Conservation (phyloP, 169 alveolate genomes). For the Cryptosporidium ubiquitum region DNA sequence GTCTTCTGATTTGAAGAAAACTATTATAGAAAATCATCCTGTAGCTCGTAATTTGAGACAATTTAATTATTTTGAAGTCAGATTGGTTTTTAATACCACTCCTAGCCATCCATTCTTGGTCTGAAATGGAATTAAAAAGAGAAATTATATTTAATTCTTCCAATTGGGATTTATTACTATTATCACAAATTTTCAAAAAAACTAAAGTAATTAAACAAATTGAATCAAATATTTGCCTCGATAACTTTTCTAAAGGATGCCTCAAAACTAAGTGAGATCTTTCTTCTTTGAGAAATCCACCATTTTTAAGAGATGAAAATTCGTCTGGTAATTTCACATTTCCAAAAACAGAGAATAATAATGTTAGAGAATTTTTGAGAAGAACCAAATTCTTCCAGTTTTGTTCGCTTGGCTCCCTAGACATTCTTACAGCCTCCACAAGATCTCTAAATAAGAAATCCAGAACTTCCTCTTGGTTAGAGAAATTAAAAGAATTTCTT, state of each 20-base stretch:
- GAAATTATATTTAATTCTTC: slow-evolving; percentile 5
- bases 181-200: not conserved
- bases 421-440: not conserved
- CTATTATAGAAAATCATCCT: not conserved
- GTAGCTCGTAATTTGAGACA: not conserved
- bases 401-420: not conserved
- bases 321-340: slow-evolving; percentile 21
- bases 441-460: slow-evolving; percentile 14
- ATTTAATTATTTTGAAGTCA: not conserved
- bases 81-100: slow-evolving; percentile 10
- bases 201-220: not conserved
- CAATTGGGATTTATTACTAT: not conserved
- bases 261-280: not conserved
- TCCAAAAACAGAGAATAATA: slow-evolving; percentile 3
- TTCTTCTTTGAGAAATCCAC: slow-evolving; percentile 31
- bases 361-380: slow-evolving; percentile 9
- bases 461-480: not conserved
- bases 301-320: not conserved
- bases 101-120: slow-evolving; percentile 38
- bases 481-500: not conserved
- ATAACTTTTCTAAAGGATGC: slow-evolving; percentile 31
- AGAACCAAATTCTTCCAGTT: not conserved
- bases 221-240: slow-evolving; percentile 4
- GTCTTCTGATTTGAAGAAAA: not conserved
- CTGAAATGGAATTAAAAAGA: slow-evolving; percentile 21